Base-by-base conservation (phyloP, 371 early-diverging fungal species). In the Coemansia sp. region DNA sequence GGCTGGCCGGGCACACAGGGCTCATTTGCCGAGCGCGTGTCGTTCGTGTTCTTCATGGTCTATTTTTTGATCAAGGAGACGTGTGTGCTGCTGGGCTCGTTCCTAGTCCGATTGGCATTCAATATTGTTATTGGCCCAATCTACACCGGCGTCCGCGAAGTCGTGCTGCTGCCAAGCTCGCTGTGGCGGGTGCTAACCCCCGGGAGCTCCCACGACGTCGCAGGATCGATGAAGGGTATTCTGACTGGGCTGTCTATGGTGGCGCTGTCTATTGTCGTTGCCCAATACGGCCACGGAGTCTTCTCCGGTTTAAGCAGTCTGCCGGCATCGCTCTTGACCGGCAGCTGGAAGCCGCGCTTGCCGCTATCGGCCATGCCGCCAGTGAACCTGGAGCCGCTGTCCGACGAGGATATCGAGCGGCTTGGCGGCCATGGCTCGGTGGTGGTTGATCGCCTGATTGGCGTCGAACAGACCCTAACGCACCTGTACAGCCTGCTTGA, bases 61-160 rank as follows among this genome's bases (percentile, higher is more conserved):
- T 75, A 71, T 60, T 75, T 73, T 42, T 13, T 73, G 48, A 31
- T 73, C 63, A 75, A 75, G 62, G 76, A 75, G 54, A 45, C 62
- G 13, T 53, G 50, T 13, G 30, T 59, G 1, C 49, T 67, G 38
- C 39, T 73, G 30, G 63, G 57, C 31, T 31, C 60, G 47, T 60
- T 71, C 58, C 52, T 61, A 32, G 54, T 41, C 30, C 59, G 60
- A 0, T 58, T 75, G 48, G 39, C 62, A 1, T 52, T 63, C 30
- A 43, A 52, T 20, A 13, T 60, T 38, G 34, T 69, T n/a, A 31
- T 69, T 16, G 60, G 65, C 10, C 67, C 66, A 1, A 39, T 65
- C 11, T 69, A 60, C 60, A 65, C 59, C 32, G 69, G 65, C 6
- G 32, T 65, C 9, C 67, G 69, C 26, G 69, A 69, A 35, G 45